Percentiles rank a stretch among this genome's conserved stretches.
Conservation (phyloP, 306 rosid species). For the Cucurbita argyrosperma region DNA sequence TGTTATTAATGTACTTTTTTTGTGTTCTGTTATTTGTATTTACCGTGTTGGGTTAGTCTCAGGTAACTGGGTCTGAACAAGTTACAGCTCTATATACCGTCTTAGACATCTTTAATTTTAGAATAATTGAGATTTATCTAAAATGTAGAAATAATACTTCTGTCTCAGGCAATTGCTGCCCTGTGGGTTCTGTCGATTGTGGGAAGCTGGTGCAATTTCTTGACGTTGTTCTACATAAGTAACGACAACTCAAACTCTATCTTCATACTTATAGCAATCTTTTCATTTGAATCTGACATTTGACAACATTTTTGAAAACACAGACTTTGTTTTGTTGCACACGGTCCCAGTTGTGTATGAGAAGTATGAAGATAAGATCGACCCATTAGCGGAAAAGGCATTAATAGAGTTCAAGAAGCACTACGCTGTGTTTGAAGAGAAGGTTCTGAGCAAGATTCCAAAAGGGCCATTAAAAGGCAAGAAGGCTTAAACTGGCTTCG, state of each 20-base stretch:
- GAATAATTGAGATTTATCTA: background rate
- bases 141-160: background rate
- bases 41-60: background rate
- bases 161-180: constrained; percentile 60
- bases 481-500: constrained; percentile 21
- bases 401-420: constrained; percentile 52
- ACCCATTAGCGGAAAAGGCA: constrained; percentile 72
- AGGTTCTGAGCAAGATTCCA: constrained; percentile 83
- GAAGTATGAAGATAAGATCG: constrained; percentile 66
- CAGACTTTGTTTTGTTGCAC: constrained; percentile 76
- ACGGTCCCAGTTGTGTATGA: constrained; percentile 79
- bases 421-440: constrained; percentile 73
- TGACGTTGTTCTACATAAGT: constrained; percentile 89
- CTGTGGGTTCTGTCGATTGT: constrained; percentile 68
- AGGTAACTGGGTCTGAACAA: no score
- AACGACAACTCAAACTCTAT: constrained; percentile 1
- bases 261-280: background rate
- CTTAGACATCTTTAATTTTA: background rate
- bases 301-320: constrained; percentile 23
- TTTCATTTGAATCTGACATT: background rate
- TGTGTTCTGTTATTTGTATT: background rate
- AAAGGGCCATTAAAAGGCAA: constrained; percentile 49
- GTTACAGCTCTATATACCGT: background rate
- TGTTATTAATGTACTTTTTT: background rate
- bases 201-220: constrained; percentile 61